Evolutionary conservation across 306 rosid genomes (phyloP), one percentile per base, ranked within the genome.

Genomic region (Prunus mira): DNA sequence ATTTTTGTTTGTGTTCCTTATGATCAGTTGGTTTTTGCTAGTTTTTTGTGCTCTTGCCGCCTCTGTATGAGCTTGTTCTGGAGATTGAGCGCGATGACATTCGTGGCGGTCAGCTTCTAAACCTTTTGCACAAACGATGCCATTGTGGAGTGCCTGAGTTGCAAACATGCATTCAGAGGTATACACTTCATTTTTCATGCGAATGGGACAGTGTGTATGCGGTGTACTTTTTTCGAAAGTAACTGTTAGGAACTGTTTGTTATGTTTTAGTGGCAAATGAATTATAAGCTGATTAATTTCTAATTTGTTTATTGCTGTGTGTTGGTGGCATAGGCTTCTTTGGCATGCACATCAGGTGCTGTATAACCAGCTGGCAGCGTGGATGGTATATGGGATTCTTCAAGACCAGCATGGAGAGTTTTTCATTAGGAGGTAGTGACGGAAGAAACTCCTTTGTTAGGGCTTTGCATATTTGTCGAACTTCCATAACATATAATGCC

Each of bases 61-160:
- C 99, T 54, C 81, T 95, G 27, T 85, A 88, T 69, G 93, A 89
- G 84, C 93, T 92, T 3, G 74, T 92, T 54, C 78, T 91, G 38
- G 96, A 95, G 92, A 92, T 92, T 82, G 97, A 92, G 87, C 92
- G 87, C 6, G 87, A 86, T n/a, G 92, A 92, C 80, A 83, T 91
- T 84, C 91, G 88, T 1, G 99, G 97, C 3, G 97, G 99, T 68
- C 93, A 89, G 77, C 96, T 95, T 78, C 97, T 95, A 72, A 92
- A 89, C 72, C 96, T 95, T 62, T 80, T 92, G 28, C 92, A 92
- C 78, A 89, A 91, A 83, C 84, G 96, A 70, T 91, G 97, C 71
- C 99, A 89, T 71, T 95, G 99, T 81, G 99, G 99, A 43, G 99
- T 95, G 70, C 99, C 97, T 34, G 99, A 95, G 78, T 86, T 92